A percentile compares a stretch with the other conserved stretches of the same genome.
Evolutionary conservation across 2,329 filamentous ascomycete species (phyloP).

Genomic region (Teratosphaeria nubilosa): DNA sequence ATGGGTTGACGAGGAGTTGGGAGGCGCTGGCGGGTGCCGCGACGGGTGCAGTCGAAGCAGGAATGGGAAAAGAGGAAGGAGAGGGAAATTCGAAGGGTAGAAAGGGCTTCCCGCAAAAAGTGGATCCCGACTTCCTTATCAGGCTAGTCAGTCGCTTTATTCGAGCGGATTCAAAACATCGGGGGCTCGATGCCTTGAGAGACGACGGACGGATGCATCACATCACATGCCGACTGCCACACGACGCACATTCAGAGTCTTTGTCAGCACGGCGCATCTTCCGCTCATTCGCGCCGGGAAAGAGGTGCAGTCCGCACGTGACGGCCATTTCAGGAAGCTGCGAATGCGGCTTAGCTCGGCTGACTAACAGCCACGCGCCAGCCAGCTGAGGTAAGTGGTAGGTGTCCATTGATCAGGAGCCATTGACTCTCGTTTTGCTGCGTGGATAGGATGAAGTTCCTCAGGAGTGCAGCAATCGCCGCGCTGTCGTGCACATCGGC

Average conservation of each 20-base stretch:
- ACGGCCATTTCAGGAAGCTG: background rate
- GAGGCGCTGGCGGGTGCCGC: background rate
- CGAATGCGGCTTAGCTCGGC: background rate
- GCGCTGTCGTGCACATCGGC: conserved; percentile 20
- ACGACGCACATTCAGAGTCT: background rate
- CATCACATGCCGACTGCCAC: background rate
- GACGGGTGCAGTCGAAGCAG: background rate
- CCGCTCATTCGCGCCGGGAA: background rate
- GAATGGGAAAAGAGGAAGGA: background rate
- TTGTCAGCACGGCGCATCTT: background rate
- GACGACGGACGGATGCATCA: background rate
- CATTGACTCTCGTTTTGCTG: background rate
- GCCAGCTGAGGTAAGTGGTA: background rate
- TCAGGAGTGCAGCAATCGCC: conserved; percentile 10
- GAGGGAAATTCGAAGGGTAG: background rate
- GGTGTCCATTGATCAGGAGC: background rate
- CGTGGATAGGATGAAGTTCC: conserved; percentile 17
- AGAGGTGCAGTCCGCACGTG: background rate
- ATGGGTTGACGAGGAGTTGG: background rate
- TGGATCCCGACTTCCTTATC: background rate
- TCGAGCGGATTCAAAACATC: background rate
- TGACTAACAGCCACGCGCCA: background rate
- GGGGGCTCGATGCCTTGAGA: background rate
- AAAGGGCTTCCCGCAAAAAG: background rate
- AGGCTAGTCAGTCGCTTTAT: background rate